These are phyloP conservation scores for Dothideomycetidae sp. DNA, from an alignment of 2,329 filamentous ascomycete species.

Conservation along the genomic window DNA sequence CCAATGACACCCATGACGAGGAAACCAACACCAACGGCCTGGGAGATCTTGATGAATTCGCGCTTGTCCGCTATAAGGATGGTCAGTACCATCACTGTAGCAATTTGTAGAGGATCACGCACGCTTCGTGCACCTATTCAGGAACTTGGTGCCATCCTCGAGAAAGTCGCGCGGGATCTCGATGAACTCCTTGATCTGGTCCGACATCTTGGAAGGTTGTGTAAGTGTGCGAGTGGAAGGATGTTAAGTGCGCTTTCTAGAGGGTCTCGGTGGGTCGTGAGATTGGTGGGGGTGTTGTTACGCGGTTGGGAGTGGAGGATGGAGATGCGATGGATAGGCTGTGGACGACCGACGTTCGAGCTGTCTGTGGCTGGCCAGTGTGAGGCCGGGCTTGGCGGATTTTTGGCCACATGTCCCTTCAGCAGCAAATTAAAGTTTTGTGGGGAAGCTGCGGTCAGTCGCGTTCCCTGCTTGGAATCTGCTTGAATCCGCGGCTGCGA, in stretches of 20 bases:
- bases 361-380: no score
- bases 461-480: no score
- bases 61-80: slow-evolving; percentile 37
- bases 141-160: slow-evolving; percentile 35
- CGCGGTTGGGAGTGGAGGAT: no score
- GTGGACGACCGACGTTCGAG: no score
- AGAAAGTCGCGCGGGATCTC: slow-evolving; percentile 54
- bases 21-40: slow-evolving; percentile 56
- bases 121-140: slow-evolving; percentile 37
- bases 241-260: no score
- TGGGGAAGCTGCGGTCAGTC: slow-evolving; percentile 8
- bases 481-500: no score
- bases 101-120: slow-evolving; percentile 15
- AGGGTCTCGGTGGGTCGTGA: no score
- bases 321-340: no score
- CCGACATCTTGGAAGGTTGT: slow-evolving; percentile 38
- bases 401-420: slow-evolving; percentile 6
- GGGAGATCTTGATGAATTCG: slow-evolving; percentile 45
- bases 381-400: slow-evolving; percentile 5
- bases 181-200: slow-evolving; percentile 55
- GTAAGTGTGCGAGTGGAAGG: no score
- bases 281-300: no score
- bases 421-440: slow-evolving; percentile 6
- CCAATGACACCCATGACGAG: slow-evolving; percentile 57
- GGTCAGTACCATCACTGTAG: not conserved